Evolutionary conservation across 495 filamentous ascomycete species (phyloP).

Genomic region (Cryomyces minteri): DNA sequence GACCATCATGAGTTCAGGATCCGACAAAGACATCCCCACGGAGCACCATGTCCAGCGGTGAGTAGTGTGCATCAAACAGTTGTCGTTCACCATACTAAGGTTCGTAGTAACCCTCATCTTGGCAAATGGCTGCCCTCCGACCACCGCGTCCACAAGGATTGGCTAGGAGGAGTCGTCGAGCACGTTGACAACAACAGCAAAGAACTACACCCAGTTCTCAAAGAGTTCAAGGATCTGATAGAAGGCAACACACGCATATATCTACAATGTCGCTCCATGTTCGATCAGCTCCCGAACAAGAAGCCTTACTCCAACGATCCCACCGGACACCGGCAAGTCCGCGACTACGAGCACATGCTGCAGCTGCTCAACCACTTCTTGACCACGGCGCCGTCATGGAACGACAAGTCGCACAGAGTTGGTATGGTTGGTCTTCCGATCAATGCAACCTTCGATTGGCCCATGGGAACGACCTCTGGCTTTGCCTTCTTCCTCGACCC

Average conservation of each 20-base stretch:
- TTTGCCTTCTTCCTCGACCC: slow-evolving; percentile 46
- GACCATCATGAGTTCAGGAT: too few species aligned
- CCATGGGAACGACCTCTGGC: slow-evolving; percentile 50
- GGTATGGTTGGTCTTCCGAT: slow-evolving; percentile 52
- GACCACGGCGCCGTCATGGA: slow-evolving; percentile 42
- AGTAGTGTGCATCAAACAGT: too few species aligned
- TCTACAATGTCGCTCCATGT: slow-evolving; percentile 13
- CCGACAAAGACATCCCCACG: too few species aligned
- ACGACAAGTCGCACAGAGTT: slow-evolving; percentile 27
- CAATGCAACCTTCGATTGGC: slow-evolving; percentile 51
- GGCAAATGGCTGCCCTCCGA: slow-evolving; percentile 36
- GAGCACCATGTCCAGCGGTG: too few species aligned
- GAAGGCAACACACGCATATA: slow-evolving; percentile 20
- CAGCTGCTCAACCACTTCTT: slow-evolving; percentile 44
- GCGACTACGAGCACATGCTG: slow-evolving; percentile 46
- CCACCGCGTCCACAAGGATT: slow-evolving; percentile 29
- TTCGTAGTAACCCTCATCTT: slow-evolving; percentile 12
- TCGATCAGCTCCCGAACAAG: slow-evolving; percentile 38
- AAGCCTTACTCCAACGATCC: slow-evolving; percentile 40
- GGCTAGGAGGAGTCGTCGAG: slow-evolving; percentile 27
- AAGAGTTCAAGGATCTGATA: slow-evolving; percentile 28
- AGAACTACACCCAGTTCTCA: slow-evolving; percentile 25
- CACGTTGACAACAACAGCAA: slow-evolving; percentile 26
- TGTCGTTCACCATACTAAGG: too few species aligned
- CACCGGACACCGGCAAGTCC: slow-evolving; percentile 38